Evolutionary conservation across 2,329 filamentous ascomycete genomes (phyloP).

Genomic region (Septoria petroselini): DNA sequence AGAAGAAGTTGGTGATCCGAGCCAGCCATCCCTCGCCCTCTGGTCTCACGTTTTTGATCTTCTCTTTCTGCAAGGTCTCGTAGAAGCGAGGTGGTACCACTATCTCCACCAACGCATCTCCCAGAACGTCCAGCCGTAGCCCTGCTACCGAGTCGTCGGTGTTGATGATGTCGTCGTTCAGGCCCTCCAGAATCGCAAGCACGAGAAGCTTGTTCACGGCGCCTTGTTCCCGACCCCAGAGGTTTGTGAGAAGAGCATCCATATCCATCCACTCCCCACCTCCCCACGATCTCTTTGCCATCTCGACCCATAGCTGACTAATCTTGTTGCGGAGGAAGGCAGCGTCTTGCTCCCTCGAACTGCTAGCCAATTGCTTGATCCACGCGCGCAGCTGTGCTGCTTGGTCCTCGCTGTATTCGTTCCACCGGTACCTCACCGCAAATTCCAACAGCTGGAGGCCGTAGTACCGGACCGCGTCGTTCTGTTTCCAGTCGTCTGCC

Average conservation of each 20-base stretch:
- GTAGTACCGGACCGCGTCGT: conserved; percentile 85
- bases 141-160: conserved; percentile 81
- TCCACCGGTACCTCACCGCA: conserved; percentile 81
- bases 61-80: conserved; percentile 64
- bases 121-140: conserved; percentile 77
- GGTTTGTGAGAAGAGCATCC: conserved; percentile 75
- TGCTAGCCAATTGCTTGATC: conserved; percentile 73
- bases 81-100: conserved; percentile 79
- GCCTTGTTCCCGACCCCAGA: conserved; percentile 61
- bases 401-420: conserved; percentile 67
- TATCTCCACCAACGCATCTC: conserved; percentile 87
- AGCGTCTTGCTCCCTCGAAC: conserved; percentile 69
- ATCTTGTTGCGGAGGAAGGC: conserved; percentile 88
- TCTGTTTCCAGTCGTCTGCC: conserved; percentile 70
- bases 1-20: conserved; percentile 70
- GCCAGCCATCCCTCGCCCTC: conserved; percentile 84
- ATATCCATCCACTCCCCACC: conserved; percentile 91
- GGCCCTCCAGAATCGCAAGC: conserved; percentile 79
- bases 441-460: conserved; percentile 89
- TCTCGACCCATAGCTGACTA: conserved; percentile 88
- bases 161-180: conserved; percentile 92
- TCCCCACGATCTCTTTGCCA: conserved; percentile 84
- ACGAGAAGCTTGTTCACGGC: conserved; percentile 78
- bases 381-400: conserved; percentile 67
- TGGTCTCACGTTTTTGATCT: conserved; percentile 66